These are phyloP conservation scores for Gypsophila paniculata DNA, from an alignment of 179 eudicot genomes.

Conservation along the genomic window DNA sequence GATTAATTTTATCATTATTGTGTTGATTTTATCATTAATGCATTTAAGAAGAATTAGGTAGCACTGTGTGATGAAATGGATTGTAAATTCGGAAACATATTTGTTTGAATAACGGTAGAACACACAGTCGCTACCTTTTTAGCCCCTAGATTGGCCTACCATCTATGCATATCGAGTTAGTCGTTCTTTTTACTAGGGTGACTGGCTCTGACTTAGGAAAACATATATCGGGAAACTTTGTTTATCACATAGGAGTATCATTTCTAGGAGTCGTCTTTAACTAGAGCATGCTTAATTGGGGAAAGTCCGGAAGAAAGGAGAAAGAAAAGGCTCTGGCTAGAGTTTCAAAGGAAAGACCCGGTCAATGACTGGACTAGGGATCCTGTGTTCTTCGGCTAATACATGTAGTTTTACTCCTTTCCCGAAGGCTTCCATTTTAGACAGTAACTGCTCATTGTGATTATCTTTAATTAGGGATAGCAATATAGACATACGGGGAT, in stretches of 20 bases:
- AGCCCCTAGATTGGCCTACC: no score
- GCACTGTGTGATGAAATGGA: background rate
- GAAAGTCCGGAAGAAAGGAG: no score
- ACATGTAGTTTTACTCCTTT: background rate
- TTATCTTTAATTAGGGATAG: background rate
- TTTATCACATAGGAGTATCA: background rate
- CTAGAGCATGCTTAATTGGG: background rate
- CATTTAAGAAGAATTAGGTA: background rate
- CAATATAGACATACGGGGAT: background rate
- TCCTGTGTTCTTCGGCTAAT: background rate
- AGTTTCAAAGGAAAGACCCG: no score
- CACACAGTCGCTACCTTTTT: no score
- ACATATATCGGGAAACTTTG: background rate
- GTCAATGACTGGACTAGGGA: background rate
- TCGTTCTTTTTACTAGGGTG: no score
- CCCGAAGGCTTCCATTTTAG: background rate
- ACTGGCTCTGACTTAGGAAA: no score
- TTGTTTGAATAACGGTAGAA: no score
- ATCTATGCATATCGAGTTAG: no score
- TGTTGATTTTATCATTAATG: background rate
- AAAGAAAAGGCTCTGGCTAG: no score
- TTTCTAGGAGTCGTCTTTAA: background rate
- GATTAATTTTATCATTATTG: background rate
- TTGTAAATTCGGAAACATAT: background rate
- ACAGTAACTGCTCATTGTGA: background rate